These are phyloP conservation scores for Teunomyces atbi DNA, from an alignment of 805 yeast species.

Conservation along the genomic window DNA sequence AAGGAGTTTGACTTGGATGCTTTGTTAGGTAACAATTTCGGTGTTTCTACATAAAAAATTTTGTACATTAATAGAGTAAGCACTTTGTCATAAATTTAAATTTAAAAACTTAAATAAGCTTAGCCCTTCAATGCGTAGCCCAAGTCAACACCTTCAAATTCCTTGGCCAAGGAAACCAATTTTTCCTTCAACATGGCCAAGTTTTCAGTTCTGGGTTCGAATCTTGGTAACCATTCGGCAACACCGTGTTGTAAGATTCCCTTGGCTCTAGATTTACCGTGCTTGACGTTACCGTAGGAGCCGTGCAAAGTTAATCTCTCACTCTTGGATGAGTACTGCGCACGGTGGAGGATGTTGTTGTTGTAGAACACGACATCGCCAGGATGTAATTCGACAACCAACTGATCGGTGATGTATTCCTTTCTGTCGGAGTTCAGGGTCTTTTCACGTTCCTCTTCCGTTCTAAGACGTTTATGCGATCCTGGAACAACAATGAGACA, in stretches of 20 bases:
- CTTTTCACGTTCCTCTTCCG: conserved; percentile 42
- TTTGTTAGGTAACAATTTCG: conserved; percentile 53
- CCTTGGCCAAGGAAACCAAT: conserved; percentile 26
- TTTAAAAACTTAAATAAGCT: neutral
- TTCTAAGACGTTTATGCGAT: conserved; percentile 46
- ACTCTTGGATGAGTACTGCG: conserved; percentile 35
- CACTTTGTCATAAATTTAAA: neutral
- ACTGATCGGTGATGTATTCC: conserved; percentile 38
- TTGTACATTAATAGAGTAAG: conserved; percentile 1
- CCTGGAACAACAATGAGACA: conserved; percentile 51
- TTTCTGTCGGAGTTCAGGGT: conserved; percentile 33
- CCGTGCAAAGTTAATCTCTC: conserved; percentile 50
- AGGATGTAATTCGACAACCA: conserved; percentile 42
- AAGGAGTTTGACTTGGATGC: conserved; percentile 91
- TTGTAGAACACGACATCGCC: conserved; percentile 54
- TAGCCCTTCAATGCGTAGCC: conserved; percentile 42
- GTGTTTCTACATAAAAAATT: conserved; percentile 17
- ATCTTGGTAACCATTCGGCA: conserved; percentile 43
- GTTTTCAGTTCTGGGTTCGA: conserved; percentile 29
- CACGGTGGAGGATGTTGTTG: conserved; percentile 50
- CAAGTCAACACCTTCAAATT: conserved; percentile 31
- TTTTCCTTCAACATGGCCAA: conserved; percentile 28
- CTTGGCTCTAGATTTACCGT: conserved; percentile 44
- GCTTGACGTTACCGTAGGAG: conserved; percentile 44
- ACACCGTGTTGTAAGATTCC: conserved; percentile 57